Conservation (phyloP, 148 eudicot species). For the Rhododendron williamsianum region DNA sequence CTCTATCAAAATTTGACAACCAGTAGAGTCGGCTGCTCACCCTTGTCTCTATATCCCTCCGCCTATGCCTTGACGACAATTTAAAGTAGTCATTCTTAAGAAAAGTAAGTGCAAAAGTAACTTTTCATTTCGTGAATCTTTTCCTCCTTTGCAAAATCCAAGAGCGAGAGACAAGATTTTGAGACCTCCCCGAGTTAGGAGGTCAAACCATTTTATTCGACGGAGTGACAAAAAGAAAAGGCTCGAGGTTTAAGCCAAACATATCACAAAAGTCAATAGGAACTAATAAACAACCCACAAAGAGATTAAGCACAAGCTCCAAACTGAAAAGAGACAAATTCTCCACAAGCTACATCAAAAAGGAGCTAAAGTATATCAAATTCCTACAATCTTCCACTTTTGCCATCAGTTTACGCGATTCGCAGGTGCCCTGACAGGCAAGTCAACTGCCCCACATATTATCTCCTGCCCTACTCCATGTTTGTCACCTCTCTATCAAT, state of each 20-base stretch:
- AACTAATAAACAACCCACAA: neutral
- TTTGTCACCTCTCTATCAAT: neutral
- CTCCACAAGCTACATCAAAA: neutral
- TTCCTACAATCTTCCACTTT: neutral
- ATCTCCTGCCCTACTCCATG: neutral
- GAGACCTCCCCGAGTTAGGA: neutral
- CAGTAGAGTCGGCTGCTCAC: no score
- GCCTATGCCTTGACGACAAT: neutral
- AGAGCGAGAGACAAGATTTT: neutral
- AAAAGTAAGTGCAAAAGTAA: neutral
- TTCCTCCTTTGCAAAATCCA: neutral
- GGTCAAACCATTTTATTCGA: neutral
- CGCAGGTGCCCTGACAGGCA: constrained; percentile 19
- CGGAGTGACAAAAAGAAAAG: neutral
- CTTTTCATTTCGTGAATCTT: neutral
- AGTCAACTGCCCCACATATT: neutral
- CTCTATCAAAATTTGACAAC: no score
- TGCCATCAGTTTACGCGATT: neutral
- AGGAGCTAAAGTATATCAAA: neutral
- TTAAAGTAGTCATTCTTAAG: neutral
- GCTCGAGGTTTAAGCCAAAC: neutral
- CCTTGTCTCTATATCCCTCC: no score
- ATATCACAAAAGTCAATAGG: neutral
- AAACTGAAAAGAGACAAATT: constrained; percentile 12
- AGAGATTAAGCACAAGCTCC: constrained; percentile 1